Conservation (phyloP, 305 asterid species). For the Fraxinus dipetala region DNA sequence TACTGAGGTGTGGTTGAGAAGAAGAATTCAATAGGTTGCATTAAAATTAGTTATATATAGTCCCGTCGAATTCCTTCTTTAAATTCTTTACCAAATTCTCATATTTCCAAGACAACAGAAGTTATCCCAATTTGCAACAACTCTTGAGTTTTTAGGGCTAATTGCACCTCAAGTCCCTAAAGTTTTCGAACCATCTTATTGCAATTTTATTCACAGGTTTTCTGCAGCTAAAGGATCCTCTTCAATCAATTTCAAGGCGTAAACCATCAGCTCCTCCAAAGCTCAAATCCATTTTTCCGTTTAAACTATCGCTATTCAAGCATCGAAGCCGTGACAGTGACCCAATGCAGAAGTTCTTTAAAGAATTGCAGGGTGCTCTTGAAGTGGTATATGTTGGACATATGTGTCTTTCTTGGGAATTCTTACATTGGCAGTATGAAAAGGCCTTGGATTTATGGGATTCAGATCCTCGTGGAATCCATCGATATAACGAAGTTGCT, state of each 20-base stretch:
- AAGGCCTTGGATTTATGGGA: conserved; percentile 79
- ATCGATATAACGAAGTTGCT: conserved; percentile 69
- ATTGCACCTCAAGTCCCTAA: conserved; percentile 1
- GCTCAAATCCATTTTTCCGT: conserved; percentile 58
- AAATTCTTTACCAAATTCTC: neutral
- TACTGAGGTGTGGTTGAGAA: conserved; percentile 8
- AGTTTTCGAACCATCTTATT: neutral
- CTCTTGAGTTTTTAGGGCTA: neutral
- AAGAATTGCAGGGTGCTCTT: conserved; percentile 74
- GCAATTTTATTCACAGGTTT: conserved; percentile 51
- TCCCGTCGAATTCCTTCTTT: conserved; percentile 5
- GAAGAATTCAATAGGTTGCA: conserved; percentile 19
- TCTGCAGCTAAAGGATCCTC: conserved; percentile 80
- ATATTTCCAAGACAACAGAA: neutral
- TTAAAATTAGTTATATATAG: conserved; percentile 1
- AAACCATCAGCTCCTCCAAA: conserved; percentile 47
- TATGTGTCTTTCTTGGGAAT: conserved; percentile 94
- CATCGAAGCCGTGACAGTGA: conserved; percentile 58
- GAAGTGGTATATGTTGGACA: conserved; percentile 93
- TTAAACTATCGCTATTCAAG: conserved; percentile 54
- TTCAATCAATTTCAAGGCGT: conserved; percentile 49
- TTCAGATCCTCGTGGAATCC: conserved; percentile 58
- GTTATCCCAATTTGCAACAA: neutral
- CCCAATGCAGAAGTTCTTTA: conserved; percentile 67
- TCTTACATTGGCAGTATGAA: conserved; percentile 81